phyloP scores from a whole-genome alignment of 2,329 filamentous ascomycete species.

The Microsporum audouinii region DNA sequence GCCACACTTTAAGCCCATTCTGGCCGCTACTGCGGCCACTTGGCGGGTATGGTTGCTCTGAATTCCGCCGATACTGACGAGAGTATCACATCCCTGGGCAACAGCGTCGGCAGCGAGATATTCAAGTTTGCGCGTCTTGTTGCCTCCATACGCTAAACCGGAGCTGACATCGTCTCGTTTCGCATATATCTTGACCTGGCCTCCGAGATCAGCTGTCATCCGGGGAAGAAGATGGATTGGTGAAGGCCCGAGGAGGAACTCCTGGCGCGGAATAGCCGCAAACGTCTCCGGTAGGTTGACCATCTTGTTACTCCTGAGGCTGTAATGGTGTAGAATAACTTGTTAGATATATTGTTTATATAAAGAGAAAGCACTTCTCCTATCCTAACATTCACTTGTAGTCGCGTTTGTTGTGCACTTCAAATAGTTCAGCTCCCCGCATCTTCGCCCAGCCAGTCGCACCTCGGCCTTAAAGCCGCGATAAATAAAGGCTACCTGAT shows the following conservation, averaged over 20 bases:
- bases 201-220: constrained; percentile 50
- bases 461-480: neutral
- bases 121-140: constrained; percentile 60
- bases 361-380: neutral
- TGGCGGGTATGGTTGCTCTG: constrained; percentile 61
- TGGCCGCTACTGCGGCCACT: constrained; percentile 51
- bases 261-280: constrained; percentile 49
- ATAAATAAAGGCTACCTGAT: neutral
- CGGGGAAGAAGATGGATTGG: constrained; percentile 57
- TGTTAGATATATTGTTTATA: neutral
- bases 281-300: constrained; percentile 48
- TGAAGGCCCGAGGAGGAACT: constrained; percentile 55
- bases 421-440: neutral
- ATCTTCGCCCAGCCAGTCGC: neutral
- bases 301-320: constrained; percentile 10
- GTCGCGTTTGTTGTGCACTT: neutral
- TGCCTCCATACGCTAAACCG: constrained; percentile 55
- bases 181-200: constrained; percentile 53
- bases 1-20: constrained; percentile 40
- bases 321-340: neutral
- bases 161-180: constrained; percentile 64
- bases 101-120: constrained; percentile 56
- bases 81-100: constrained; percentile 46
- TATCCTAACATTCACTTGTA: neutral
- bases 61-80: constrained; percentile 56